phyloP scores from a whole-genome alignment of 129 eudicot genomes.

The Calendula officinalis region DNA sequence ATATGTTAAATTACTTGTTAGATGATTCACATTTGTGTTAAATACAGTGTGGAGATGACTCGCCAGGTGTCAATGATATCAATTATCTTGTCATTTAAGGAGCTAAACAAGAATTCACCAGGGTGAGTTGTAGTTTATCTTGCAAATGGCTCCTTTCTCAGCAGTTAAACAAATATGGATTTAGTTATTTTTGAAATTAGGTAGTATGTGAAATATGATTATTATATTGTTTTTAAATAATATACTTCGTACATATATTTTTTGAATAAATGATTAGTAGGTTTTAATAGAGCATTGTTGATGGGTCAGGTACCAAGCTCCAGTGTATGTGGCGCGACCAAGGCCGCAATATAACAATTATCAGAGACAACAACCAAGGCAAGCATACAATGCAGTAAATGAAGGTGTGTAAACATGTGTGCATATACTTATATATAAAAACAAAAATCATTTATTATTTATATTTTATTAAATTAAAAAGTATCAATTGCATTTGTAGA shows the following conservation, averaged over 20 bases:
- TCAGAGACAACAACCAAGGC: constrained; percentile 62
- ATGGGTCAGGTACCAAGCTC: constrained; percentile 84
- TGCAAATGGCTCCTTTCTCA: constrained; percentile 12
- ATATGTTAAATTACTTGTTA: constrained; percentile 8
- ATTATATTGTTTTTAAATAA: too few relatives aligned
- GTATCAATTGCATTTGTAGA: constrained; percentile 34
- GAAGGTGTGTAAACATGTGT: constrained; percentile 45
- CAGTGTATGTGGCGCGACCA: constrained; percentile 55
- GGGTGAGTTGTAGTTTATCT: constrained; percentile 56
- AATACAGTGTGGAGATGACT: constrained; percentile 88
- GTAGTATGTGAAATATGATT: too few relatives aligned
- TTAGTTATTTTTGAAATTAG: too few relatives aligned
- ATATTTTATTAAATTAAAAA: background rate
- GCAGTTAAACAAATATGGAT: constrained; percentile 42
- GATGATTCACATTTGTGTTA: constrained; percentile 23
- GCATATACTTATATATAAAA: background rate
- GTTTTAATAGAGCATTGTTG: background rate
- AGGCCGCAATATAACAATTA: constrained; percentile 58
- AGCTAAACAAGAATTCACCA: constrained; percentile 87
- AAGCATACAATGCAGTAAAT: constrained; percentile 45
- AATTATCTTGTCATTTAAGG: constrained; percentile 75
- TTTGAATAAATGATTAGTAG: too few relatives aligned
- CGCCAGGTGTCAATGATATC: constrained; percentile 95
- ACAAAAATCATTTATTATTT: background rate
- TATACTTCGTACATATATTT: too few relatives aligned